A percentile compares a stretch with the other conserved stretches of the same genome.
Conservation (phyloP, 2,329 filamentous ascomycete species). For the Aspergillus latus region DNA sequence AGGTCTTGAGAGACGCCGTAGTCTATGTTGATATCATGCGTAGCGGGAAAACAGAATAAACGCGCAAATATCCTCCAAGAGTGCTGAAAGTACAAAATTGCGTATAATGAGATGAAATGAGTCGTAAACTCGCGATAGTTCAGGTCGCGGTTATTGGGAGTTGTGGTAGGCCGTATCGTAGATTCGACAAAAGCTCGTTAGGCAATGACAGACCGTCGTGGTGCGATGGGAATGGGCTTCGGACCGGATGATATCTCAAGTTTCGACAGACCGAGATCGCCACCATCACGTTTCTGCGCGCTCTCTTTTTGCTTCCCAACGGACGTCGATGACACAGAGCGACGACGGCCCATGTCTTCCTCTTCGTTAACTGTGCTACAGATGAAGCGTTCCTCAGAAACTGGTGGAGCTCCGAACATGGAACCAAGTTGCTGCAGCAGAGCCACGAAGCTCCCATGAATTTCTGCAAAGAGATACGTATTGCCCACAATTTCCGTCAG, state of each 20-base stretch:
- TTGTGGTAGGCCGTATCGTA: neutral
- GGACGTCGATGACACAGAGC: constrained; percentile 23
- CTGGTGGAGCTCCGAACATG: constrained; percentile 46
- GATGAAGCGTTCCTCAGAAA: constrained; percentile 44
- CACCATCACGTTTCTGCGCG: constrained; percentile 27
- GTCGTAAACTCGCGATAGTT: neutral
- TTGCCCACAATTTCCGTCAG: constrained; percentile 60
- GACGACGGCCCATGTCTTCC: constrained; percentile 24
- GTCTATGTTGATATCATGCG: constrained; percentile 24
- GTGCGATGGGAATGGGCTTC: constrained; percentile 40
- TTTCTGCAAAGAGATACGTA: constrained; percentile 58
- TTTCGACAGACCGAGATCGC: constrained; percentile 35
- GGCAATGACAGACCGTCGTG: constrained; percentile 38
- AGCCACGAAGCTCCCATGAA: constrained; percentile 56
- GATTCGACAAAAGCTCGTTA: constrained; percentile 18
- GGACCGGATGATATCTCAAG: constrained; percentile 37
- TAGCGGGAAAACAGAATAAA: constrained; percentile 3
- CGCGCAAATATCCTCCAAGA: constrained; percentile 6
- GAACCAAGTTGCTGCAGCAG: constrained; percentile 49
- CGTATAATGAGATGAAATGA: neutral
- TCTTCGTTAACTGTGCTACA: constrained; percentile 40
- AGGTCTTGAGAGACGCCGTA: constrained; percentile 23
- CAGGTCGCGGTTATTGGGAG: neutral
- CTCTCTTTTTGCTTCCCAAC: constrained; percentile 21
- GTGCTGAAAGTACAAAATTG: constrained; percentile 7